Conservation (phyloP, 139 green algal genomes). For the Coelastrella sp. region DNA sequence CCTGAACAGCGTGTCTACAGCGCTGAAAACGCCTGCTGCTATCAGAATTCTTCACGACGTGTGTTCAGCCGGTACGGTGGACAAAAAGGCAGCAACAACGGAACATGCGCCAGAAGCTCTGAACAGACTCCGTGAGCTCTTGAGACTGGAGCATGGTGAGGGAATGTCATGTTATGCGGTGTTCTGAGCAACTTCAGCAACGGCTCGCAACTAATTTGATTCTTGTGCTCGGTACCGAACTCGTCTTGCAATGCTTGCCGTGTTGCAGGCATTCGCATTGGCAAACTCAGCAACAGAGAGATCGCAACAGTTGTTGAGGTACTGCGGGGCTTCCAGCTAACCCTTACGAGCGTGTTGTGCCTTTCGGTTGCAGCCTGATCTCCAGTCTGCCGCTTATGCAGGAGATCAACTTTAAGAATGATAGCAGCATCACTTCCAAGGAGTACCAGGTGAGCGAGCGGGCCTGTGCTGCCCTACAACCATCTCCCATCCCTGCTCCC, state of each 20-base stretch:
- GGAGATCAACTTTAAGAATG: background rate
- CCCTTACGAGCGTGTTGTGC: background rate
- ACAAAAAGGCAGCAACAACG: background rate
- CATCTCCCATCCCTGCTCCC: background rate
- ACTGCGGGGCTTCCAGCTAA: background rate
- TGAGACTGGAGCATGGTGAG: background rate
- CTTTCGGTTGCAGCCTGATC: background rate
- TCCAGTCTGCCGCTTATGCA: background rate
- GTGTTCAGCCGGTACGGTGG: background rate
- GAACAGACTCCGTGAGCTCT: background rate
- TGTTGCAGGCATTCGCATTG: conserved; percentile 12
- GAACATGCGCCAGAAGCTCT: conserved; percentile 1
- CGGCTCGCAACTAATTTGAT: too few species aligned
- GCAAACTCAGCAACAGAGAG: background rate
- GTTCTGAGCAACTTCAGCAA: too few species aligned
- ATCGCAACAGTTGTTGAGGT: conserved; percentile 25
- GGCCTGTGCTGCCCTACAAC: background rate
- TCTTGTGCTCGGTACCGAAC: too few species aligned
- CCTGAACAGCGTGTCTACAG: background rate
- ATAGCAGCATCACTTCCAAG: background rate
- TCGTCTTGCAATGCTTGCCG: too few species aligned
- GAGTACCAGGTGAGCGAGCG: conserved; percentile 25
- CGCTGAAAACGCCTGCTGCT: background rate
- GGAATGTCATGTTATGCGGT: background rate
- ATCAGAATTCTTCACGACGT: background rate